phyloP scores from a whole-genome alignment of 176 grass and related monocot genomes.

The Aegilops tauschii region DNA sequence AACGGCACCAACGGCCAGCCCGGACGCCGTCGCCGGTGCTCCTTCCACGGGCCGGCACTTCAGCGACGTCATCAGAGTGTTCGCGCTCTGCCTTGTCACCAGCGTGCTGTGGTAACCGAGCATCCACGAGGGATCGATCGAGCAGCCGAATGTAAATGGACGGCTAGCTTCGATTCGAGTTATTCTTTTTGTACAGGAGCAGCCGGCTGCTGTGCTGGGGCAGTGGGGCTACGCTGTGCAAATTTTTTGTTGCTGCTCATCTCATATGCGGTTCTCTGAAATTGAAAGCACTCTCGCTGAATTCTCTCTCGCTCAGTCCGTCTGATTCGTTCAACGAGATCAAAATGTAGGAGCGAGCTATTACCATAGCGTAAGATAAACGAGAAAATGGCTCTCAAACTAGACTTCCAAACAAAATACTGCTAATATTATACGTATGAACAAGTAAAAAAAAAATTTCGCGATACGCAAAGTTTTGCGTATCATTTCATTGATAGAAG shows the following conservation, averaged over 20 bases:
- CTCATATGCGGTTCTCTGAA: neutral
- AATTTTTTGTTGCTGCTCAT: neutral
- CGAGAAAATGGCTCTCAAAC: too few relatives aligned
- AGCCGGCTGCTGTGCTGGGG: neutral
- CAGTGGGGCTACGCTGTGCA: neutral
- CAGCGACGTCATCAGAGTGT: neutral
- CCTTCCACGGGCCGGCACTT: neutral
- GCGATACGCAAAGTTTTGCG: too few relatives aligned
- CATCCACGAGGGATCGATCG: neutral
- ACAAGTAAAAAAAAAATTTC: too few relatives aligned
- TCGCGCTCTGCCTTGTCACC: constrained; percentile 9
- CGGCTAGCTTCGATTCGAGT: neutral
- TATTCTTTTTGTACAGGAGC: constrained; percentile 25
- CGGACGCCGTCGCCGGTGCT: neutral
- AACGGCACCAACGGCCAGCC: constrained; percentile 25
- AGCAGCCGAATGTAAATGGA: neutral
- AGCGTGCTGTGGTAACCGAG: neutral
- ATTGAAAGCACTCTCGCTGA: neutral
- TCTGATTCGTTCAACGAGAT: neutral
- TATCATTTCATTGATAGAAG: too few relatives aligned
- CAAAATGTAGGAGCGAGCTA: neutral
- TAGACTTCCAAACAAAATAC: too few relatives aligned
- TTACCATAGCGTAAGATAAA: too few relatives aligned
- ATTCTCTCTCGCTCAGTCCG: neutral
- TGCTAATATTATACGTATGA: too few relatives aligned